phyloP scores from a whole-genome alignment of 78 protist genomes.

The Creolimax fragrantissima region DNA sequence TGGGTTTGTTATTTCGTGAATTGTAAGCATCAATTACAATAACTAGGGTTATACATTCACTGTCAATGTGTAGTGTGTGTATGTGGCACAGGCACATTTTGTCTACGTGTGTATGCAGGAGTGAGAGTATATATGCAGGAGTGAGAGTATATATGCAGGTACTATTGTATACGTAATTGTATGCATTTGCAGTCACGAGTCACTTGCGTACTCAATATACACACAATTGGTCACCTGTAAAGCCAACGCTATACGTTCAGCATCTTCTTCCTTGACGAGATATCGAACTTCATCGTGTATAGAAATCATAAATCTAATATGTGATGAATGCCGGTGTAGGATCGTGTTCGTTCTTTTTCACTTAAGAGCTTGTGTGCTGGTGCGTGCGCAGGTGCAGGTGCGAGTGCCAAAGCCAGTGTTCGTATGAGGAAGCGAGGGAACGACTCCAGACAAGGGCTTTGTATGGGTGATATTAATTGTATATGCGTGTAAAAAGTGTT shows the following conservation, averaged over 20 bases:
- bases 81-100: no score
- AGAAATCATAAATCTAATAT: background rate
- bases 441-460: background rate
- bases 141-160: no score
- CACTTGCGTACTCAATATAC: no score
- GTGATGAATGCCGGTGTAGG: background rate
- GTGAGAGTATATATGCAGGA: no score
- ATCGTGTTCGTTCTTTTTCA: background rate
- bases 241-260: background rate
- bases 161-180: no score
- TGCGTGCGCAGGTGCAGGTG: background rate
- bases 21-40: no score
- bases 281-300: conserved; percentile 40
- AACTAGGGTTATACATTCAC: no score
- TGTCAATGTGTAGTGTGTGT: no score
- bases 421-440: background rate
- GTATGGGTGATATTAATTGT: background rate
- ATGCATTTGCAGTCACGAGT: no score
- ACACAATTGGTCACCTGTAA: no score
- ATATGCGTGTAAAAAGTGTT: background rate
- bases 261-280: background rate
- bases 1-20: no score
- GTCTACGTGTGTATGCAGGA: no score
- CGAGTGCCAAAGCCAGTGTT: background rate
- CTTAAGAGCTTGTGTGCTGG: background rate